These are phyloP conservation scores for Moricandia arvensis DNA, from an alignment of 345 rosid species.

Conservation along the genomic window DNA sequence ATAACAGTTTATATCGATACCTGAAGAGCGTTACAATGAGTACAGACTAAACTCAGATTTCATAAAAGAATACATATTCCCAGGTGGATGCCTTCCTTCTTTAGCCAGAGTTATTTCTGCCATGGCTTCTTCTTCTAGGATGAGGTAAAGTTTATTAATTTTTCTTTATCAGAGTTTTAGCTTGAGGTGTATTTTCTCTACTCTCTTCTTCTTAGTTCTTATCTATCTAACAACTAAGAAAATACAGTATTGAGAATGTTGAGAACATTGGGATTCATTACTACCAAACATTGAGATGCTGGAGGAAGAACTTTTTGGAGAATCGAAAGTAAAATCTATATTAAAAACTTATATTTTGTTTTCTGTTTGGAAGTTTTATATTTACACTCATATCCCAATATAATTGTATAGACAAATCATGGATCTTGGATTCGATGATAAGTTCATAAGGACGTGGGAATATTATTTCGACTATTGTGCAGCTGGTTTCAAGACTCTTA, in stretches of 20 bases:
- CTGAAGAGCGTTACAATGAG: constrained; percentile 66
- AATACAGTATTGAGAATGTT: constrained; percentile 65
- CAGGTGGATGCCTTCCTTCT: constrained; percentile 80
- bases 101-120: constrained; percentile 68
- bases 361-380: neutral
- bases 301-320: constrained; percentile 75
- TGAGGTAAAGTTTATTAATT: constrained; percentile 48
- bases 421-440: constrained; percentile 63
- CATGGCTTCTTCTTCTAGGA: constrained; percentile 63
- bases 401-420: constrained; percentile 47
- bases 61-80: constrained; percentile 83
- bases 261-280: constrained; percentile 83
- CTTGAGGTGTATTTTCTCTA: neutral
- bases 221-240: neutral
- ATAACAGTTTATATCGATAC: constrained; percentile 69
- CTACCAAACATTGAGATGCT: constrained; percentile 63
- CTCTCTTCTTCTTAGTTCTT: neutral
- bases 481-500: constrained; percentile 64
- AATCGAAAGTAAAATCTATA: constrained; percentile 49
- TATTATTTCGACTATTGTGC: constrained; percentile 81
- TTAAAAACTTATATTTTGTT: neutral
- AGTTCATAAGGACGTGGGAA: constrained; percentile 82
- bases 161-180: neutral
- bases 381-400: neutral
- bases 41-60: constrained; percentile 68